Evolutionary conservation across 2,329 filamentous ascomycete genomes (phyloP), one percentile per base, ranked within the genome.

Genomic region (Paracorniculantispora psalliotae): DNA sequence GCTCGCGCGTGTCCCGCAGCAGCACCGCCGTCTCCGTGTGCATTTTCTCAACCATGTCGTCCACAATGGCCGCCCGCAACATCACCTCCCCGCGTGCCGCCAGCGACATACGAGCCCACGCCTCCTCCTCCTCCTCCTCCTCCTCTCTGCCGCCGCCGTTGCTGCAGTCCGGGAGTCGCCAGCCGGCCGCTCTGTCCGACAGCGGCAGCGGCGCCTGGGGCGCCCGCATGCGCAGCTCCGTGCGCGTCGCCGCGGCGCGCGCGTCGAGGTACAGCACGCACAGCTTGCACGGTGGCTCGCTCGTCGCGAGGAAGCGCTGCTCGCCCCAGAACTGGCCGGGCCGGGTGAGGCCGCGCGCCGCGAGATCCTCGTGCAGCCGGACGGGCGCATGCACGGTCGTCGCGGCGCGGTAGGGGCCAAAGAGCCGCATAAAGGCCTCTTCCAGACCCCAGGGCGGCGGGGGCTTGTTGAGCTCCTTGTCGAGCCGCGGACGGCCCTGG

Each of bases 261-360:
- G 0, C 43, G 23, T n/a, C n/a, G 19, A 75, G 71, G 30, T 73
- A 74, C 26, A 68, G 66, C 1, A 64, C 25, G 25, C 73, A 75
- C 2, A 75, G 66, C 0, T 66, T 63, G 44, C 73, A 75, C 0
- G 69, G 68, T 0, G 70, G 72, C 59, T 75, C 75, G 65, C 70
- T 73, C 26, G 63, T 63, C 7, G 69, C 73, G 8, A 76, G 72
- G 49, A 73, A 75, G 10, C 63, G 61, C 25, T 61, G 63, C 7
- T 65, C 57, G 2, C 66, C 59, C 63, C 68, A 73, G 62, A 70
- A 75, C 3, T 39, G 33, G 6, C 50, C 41, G 3, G 28, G 28
- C 2, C 30, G 6, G 10, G 52, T 60, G 4, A 43, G 43, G 3
- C 21, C 61, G 12, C 46, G 48, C 5, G 47, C 46, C 4, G 48